Evolutionary conservation across 768 basidiomycete genomes (phyloP).

Genomic region (Gloeostereum incarnatum): DNA sequence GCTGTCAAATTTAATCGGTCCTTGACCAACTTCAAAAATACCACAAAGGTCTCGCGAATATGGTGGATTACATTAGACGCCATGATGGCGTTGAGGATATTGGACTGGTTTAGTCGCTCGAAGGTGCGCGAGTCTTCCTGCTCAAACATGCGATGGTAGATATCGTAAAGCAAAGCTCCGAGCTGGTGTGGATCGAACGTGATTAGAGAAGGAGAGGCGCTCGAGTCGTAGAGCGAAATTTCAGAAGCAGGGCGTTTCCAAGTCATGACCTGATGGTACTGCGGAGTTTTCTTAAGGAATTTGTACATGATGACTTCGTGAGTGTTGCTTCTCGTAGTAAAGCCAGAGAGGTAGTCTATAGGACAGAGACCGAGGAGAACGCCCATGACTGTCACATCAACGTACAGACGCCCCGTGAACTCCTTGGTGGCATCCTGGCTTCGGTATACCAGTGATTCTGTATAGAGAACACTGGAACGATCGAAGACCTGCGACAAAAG

Average conservation of each 20-base stretch:
- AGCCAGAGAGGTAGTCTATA: slow-evolving; percentile 27
- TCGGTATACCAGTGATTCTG: slow-evolving; percentile 26
- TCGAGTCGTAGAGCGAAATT: slow-evolving; percentile 9
- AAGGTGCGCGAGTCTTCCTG: slow-evolving; percentile 20
- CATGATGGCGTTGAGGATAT: slow-evolving; percentile 4
- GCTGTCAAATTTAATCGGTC: slow-evolving; percentile 12
- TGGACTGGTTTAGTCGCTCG: slow-evolving; percentile 4
- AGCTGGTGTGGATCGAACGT: slow-evolving; percentile 18
- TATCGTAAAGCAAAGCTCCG: slow-evolving; percentile 24
- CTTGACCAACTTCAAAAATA: slow-evolving; percentile 20
- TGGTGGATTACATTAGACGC: slow-evolving; percentile 22
- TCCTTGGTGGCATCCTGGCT: slow-evolving; percentile 17
- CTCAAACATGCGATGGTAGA: slow-evolving; percentile 29
- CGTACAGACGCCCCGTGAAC: slow-evolving; percentile 21
- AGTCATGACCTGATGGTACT: slow-evolving; percentile 25
- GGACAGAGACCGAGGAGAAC: slow-evolving; percentile 34
- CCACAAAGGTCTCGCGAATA: slow-evolving; percentile 26
- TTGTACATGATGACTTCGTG: slow-evolving; percentile 23
- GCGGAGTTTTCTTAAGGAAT: background rate
- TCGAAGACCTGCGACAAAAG: slow-evolving; percentile 16
- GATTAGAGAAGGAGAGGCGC: slow-evolving; percentile 2
- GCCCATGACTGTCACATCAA: slow-evolving; percentile 29
- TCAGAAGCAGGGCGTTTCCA: slow-evolving; percentile 24
- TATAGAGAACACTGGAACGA: slow-evolving; percentile 24
- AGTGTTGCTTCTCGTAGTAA: slow-evolving; percentile 27